These are phyloP conservation scores for Pichia sp. DNA, from an alignment of 1,139 yeast species.

Conservation along the genomic window DNA sequence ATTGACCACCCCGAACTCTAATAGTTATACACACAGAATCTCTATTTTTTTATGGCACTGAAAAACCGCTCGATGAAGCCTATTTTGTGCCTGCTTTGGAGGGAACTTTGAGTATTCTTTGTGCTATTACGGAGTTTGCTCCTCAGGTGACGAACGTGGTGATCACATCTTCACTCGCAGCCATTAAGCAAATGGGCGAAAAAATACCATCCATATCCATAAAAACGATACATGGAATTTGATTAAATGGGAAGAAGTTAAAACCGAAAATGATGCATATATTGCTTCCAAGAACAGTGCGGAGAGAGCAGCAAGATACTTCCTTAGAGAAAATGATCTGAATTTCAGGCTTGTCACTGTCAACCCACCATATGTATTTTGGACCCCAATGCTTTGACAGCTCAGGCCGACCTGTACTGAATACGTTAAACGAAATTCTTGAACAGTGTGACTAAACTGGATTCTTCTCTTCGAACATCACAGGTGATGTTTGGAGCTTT, in stretches of 20 bases:
- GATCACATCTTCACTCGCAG: constrained; percentile 53
- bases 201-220: constrained; percentile 12
- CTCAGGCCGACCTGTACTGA: constrained; percentile 29
- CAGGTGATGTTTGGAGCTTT: constrained; percentile 27
- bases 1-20: constrained; percentile 45
- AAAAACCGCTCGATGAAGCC: constrained; percentile 19
- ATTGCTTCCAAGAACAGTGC: constrained; percentile 49
- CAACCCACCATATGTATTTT: constrained; percentile 44
- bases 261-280: constrained; percentile 36
- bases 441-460: constrained; percentile 28
- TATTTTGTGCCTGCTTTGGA: constrained; percentile 45
- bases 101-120: constrained; percentile 44
- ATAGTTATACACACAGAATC: constrained; percentile 59
- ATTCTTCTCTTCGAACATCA: constrained; percentile 24
- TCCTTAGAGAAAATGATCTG: constrained; percentile 36
- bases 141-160: constrained; percentile 50
- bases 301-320: constrained; percentile 54
- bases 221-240: constrained; percentile 41
- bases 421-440: constrained; percentile 37
- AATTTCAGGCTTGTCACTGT: constrained; percentile 42
- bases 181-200: constrained; percentile 30
- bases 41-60: constrained; percentile 37
- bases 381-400: constrained; percentile 44
- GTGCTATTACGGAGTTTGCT: constrained; percentile 40
- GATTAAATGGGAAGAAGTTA: constrained; percentile 36